A percentile compares a stretch with the other conserved stretches of the same genome.
Conservation (phyloP, 257 asterid genomes). For the Penstemon eatonii region DNA sequence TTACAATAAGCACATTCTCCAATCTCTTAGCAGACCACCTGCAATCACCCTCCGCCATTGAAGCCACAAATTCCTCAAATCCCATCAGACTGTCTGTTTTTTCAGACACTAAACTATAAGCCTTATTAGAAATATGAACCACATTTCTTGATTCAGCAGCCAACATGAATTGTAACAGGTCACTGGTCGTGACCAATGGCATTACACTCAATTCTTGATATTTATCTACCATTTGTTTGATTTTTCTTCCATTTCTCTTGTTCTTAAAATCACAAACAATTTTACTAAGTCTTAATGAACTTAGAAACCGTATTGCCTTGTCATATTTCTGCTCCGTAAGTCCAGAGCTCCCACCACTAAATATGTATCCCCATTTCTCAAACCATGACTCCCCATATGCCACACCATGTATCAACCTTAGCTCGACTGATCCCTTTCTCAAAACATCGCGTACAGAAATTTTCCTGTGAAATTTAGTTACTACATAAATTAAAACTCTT, state of each 20-base stretch:
- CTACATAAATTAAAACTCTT: not conserved
- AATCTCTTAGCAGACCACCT: slow-evolving; percentile 75
- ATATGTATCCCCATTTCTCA: slow-evolving; percentile 68
- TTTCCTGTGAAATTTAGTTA: slow-evolving; percentile 42
- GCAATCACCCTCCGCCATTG: slow-evolving; percentile 48
- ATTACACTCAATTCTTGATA: slow-evolving; percentile 47
- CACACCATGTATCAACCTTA: slow-evolving; percentile 54
- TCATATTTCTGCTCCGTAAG: slow-evolving; percentile 41
- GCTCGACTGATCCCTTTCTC: slow-evolving; percentile 42
- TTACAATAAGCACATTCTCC: slow-evolving; percentile 44
- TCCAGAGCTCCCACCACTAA: slow-evolving; percentile 43
- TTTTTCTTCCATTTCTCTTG: slow-evolving; percentile 35
- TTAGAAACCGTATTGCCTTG: slow-evolving; percentile 41
- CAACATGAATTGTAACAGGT: slow-evolving; percentile 58
- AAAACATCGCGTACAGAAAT: slow-evolving; percentile 46
- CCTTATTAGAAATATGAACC: slow-evolving; percentile 13
- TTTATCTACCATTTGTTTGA: slow-evolving; percentile 39
- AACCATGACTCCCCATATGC: slow-evolving; percentile 58
- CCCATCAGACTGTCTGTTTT: slow-evolving; percentile 37
- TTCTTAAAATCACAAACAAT: slow-evolving; percentile 41
- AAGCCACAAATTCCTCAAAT: slow-evolving; percentile 41
- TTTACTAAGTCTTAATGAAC: slow-evolving; percentile 47
- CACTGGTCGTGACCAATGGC: slow-evolving; percentile 53
- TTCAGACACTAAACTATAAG: slow-evolving; percentile 12
- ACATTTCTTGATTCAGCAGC: slow-evolving; percentile 35